Conservation (phyloP, 2,329 filamentous ascomycete genomes). For the Trichoderma sp. region DNA sequence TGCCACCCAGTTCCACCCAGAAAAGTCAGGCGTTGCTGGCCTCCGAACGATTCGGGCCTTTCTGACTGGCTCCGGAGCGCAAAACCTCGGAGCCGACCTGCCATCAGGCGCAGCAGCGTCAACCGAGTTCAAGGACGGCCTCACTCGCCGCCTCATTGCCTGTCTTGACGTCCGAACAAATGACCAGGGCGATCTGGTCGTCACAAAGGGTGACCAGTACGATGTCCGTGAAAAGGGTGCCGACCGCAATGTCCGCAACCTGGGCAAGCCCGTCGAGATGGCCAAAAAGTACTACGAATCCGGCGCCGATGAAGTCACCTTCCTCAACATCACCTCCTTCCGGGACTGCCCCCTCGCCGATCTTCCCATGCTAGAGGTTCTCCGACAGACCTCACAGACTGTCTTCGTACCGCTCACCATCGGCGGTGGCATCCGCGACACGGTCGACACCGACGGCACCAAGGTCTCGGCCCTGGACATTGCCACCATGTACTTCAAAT, state of each 20-base stretch:
- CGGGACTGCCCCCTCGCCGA: constrained; percentile 92
- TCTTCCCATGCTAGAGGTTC: constrained; percentile 92
- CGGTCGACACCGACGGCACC: constrained; percentile 83
- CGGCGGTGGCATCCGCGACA: constrained; percentile 93
- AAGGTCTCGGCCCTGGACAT: constrained; percentile 89
- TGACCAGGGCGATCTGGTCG: constrained; percentile 90
- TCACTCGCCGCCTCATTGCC: constrained; percentile 93
- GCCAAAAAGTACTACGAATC: constrained; percentile 93
- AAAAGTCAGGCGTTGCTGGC: constrained; percentile 92
- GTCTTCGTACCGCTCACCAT: constrained; percentile 97
- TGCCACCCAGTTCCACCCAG: constrained; percentile 95
- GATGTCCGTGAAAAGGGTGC: constrained; percentile 88
- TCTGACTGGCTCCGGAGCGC: constrained; percentile 69
- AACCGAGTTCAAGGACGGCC: constrained; percentile 58
- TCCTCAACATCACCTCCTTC: constrained; percentile 98
- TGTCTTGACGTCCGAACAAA: constrained; percentile 96
- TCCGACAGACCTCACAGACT: constrained; percentile 81
- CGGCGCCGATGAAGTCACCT: constrained; percentile 95
- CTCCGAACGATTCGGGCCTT: constrained; percentile 84
- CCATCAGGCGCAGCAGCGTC: constrained; percentile 30
- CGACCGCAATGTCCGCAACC: constrained; percentile 74
- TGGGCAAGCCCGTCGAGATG: constrained; percentile 96
- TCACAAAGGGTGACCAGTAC: constrained; percentile 98
- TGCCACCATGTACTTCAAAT: constrained; percentile 96
- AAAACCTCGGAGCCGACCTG: constrained; percentile 48